These are phyloP conservation scores for Wallacemonas sp. DNA, from an alignment of 208 protist species.

Conservation along the genomic window DNA sequence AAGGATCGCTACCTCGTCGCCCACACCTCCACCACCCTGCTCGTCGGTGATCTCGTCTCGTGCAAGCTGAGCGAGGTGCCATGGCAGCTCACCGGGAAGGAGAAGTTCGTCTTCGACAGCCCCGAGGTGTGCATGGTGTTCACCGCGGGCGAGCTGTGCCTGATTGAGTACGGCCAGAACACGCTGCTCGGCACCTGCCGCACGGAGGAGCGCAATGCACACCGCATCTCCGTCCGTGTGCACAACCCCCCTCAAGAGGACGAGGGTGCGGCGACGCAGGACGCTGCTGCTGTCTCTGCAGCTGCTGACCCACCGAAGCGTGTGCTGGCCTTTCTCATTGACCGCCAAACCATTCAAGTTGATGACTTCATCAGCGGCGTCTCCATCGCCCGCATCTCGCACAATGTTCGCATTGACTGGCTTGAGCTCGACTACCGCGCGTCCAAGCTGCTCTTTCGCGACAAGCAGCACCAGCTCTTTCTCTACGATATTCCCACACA, in stretches of 20 bases:
- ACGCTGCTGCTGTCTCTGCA: neutral
- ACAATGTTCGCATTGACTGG: constrained; percentile 96
- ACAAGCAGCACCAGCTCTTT: constrained; percentile 94
- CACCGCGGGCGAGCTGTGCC: constrained; percentile 94
- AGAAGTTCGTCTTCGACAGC: constrained; percentile 97
- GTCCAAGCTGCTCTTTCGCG: constrained; percentile 95
- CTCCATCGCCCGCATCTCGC: constrained; percentile 86
- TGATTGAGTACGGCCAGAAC: constrained; percentile 97
- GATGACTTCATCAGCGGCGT: constrained; percentile 90
- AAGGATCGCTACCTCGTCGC: constrained; percentile 96
- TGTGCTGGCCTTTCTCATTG: constrained; percentile 96
- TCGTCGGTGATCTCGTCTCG: constrained; percentile 95
- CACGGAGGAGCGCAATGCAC: constrained; percentile 95
- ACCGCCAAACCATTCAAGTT: constrained; percentile 94
- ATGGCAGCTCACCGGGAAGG: constrained; percentile 89
- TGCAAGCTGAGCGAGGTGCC: constrained; percentile 95
- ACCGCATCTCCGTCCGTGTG: constrained; percentile 94
- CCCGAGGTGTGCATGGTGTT: constrained; percentile 96
- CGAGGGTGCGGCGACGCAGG: neutral
- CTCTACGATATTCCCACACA: constrained; percentile 94
- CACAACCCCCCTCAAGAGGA: constrained; percentile 42
- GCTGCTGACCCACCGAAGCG: constrained; percentile 53
- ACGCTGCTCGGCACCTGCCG: constrained; percentile 94
- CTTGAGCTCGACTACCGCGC: constrained; percentile 95
- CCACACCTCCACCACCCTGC: constrained; percentile 93